A percentile compares a stretch with the other conserved stretches of the same genome.
These are phyloP conservation scores for Fragaria vesca DNA, from an alignment of 306 rosid genomes.

Conservation along the genomic window DNA sequence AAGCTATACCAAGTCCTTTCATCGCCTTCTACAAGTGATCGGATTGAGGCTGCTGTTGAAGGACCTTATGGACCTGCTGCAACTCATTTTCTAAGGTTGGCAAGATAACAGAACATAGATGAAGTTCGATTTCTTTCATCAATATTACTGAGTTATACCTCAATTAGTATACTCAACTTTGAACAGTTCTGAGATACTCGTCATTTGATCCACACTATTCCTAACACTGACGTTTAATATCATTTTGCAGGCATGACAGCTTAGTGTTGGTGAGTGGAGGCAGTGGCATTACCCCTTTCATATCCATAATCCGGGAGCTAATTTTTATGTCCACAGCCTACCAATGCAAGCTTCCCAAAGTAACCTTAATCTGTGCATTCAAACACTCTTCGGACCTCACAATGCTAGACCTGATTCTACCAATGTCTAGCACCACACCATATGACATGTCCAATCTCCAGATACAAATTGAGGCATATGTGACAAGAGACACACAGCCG, in stretches of 20 bases:
- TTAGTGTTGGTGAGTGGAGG: conserved; percentile 75
- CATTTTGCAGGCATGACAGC: conserved; percentile 42
- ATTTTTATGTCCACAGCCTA: conserved; percentile 26
- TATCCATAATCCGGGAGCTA: conserved; percentile 61
- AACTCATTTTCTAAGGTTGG: conserved; percentile 51
- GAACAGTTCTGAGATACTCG: not conserved
- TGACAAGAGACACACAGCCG: conserved; percentile 53
- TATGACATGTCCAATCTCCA: conserved; percentile 35
- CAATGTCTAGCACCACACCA: conserved; percentile 28
- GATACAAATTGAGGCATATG: conserved; percentile 57
- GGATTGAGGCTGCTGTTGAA: conserved; percentile 53
- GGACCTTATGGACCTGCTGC: conserved; percentile 75
- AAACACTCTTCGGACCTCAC: conserved; percentile 44
- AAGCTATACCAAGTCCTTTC: conserved; percentile 63
- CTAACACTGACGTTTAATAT: not conserved
- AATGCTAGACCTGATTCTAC: conserved; percentile 61
- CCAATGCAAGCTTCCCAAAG: conserved; percentile 42
- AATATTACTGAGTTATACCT: too few relatives aligned
- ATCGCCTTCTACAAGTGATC: conserved; percentile 43
- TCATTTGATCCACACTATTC: not conserved
- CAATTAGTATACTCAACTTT: too few relatives aligned
- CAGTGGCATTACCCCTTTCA: conserved; percentile 74
- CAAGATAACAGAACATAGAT: not conserved
- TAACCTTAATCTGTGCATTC: conserved; percentile 50
- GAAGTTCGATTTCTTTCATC: not conserved